These are phyloP conservation scores for Leccinellum luteum DNA, from an alignment of 768 basidiomycete species.

Conservation along the genomic window DNA sequence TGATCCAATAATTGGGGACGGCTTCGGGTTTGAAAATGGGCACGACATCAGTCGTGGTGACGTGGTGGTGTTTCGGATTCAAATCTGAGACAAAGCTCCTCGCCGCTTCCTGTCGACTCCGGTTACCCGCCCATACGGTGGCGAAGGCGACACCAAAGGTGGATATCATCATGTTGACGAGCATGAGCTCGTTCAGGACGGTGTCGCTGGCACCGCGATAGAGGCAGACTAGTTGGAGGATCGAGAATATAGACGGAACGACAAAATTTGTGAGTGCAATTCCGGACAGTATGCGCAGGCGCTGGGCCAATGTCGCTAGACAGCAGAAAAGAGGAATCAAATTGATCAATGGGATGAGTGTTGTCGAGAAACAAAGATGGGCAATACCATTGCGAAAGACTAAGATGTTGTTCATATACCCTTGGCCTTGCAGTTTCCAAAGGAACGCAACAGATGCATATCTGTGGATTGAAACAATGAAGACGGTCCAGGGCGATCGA, in stretches of 20 bases:
- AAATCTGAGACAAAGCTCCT: neutral
- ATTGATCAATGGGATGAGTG: neutral
- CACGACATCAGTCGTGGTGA: neutral
- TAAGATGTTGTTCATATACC: neutral
- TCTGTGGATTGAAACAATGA: neutral
- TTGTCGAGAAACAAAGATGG: neutral
- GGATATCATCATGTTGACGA: conserved; percentile 7
- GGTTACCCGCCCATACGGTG: conserved; percentile 5
- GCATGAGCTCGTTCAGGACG: neutral
- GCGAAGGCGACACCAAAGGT: conserved; percentile 11
- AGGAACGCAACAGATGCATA: conserved; percentile 12
- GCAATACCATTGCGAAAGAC: neutral
- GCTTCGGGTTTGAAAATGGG: neutral
- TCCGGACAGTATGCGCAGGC: conserved; percentile 26
- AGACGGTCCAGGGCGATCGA: neutral
- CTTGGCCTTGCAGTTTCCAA: conserved; percentile 5
- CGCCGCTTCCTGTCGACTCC: neutral
- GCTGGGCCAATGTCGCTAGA: conserved; percentile 19
- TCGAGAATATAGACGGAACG: conserved; percentile 30
- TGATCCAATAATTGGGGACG: neutral
- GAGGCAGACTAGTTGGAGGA: conserved; percentile 14
- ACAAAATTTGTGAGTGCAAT: conserved; percentile 34
- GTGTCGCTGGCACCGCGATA: neutral
- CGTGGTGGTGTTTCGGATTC: neutral
- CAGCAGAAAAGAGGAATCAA: neutral